These are phyloP conservation scores for Ramaria sp. DNA, from an alignment of 768 basidiomycete species.

Conservation along the genomic window DNA sequence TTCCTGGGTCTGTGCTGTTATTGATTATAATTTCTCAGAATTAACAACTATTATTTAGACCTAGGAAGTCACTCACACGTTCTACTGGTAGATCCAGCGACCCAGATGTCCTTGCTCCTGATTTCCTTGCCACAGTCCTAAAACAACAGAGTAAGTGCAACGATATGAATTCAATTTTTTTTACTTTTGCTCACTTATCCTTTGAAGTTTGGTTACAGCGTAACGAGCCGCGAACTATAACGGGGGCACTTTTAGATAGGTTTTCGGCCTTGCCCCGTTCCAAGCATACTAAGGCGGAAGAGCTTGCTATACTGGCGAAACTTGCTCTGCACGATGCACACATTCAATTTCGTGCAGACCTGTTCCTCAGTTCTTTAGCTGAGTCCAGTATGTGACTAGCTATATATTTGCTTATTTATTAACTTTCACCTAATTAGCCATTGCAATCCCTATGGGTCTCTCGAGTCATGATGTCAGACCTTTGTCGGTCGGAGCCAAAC, in stretches of 20 bases:
- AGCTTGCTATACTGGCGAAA: conserved; percentile 62
- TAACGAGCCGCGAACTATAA: conserved; percentile 40
- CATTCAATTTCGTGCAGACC: conserved; percentile 68
- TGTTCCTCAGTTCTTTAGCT: conserved; percentile 80
- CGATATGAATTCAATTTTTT: not conserved
- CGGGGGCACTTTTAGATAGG: conserved; percentile 44
- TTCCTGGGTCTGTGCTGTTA: conserved; percentile 28
- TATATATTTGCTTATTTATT: not conserved
- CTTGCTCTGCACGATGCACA: conserved; percentile 73
- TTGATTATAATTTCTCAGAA: not conserved
- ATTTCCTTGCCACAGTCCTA: conserved; percentile 48
- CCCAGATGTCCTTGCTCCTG: conserved; percentile 46
- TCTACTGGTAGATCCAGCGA: not conserved
- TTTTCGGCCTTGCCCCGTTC: conserved; percentile 47
- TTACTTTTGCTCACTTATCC: not conserved
- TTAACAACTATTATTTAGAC: not conserved
- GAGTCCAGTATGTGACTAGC: conserved; percentile 65
- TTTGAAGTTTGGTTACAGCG: conserved; percentile 55
- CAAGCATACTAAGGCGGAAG: conserved; percentile 58
- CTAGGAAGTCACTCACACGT: not conserved
- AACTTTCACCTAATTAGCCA: conserved; percentile 39
- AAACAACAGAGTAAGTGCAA: conserved; percentile 52
- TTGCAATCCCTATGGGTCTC: conserved; percentile 77
- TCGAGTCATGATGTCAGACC: conserved; percentile 30
- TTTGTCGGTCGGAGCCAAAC: conserved; percentile 37